Conservation (phyloP, 768 basidiomycete species). For the Candolleomyces efflorescens region DNA sequence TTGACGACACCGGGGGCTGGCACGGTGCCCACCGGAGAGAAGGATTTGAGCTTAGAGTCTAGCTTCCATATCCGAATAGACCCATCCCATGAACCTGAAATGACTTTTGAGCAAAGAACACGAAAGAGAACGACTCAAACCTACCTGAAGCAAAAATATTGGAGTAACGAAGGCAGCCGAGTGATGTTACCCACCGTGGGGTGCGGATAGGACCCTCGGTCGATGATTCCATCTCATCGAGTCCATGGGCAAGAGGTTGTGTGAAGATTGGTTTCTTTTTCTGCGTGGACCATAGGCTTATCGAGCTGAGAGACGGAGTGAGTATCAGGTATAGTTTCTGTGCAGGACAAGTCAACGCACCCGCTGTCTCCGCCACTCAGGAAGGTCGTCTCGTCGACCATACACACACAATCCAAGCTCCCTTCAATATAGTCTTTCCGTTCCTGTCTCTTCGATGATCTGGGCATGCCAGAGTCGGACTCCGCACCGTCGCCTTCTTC, state of each 20-base stretch:
- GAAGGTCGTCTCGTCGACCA: conserved; percentile 94
- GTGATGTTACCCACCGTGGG: conserved; percentile 88
- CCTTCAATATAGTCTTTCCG: conserved; percentile 74
- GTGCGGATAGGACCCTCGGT: conserved; percentile 71
- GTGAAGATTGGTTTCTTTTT: conserved; percentile 97
- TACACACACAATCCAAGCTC: conserved; percentile 85
- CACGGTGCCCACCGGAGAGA: conserved; percentile 61
- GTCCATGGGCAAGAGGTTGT: conserved; percentile 81
- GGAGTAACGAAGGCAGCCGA: conserved; percentile 81
- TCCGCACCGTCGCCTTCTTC: conserved; percentile 44
- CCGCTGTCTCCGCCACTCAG: conserved; percentile 95
- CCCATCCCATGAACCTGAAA: conserved; percentile 90
- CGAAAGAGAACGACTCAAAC: conserved; percentile 13
- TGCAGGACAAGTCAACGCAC: conserved; percentile 41
- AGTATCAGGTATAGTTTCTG: not conserved
- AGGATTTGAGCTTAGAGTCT: conserved; percentile 72
- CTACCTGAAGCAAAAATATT: conserved; percentile 88
- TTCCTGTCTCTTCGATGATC: conserved; percentile 22
- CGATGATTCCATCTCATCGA: conserved; percentile 65
- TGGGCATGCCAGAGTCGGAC: conserved; percentile 19
- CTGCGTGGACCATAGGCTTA: conserved; percentile 85
- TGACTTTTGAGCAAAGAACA: not conserved
- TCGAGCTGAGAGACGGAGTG: conserved; percentile 51
- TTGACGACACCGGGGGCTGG: conserved; percentile 81
- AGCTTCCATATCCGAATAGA: conserved; percentile 88